These are phyloP conservation scores for Lepidium sativum DNA, from an alignment of 345 rosid genomes.

Conservation along the genomic window DNA sequence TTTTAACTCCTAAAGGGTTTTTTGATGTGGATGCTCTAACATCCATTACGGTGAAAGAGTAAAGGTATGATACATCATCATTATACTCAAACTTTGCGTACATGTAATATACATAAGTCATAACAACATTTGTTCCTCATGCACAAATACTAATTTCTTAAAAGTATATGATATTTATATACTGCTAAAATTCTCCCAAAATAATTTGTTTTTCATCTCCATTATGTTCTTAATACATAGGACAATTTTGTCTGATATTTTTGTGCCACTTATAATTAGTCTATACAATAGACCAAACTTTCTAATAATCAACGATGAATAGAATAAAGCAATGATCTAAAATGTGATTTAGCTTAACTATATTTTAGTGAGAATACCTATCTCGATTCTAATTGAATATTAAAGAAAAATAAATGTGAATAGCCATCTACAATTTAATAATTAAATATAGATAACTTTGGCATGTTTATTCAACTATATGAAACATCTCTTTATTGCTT, in stretches of 20 bases:
- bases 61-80: not conserved
- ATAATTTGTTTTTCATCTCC: no score
- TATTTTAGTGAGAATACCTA: not conserved
- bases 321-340: not conserved
- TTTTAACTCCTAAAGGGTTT: no score
- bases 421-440: not conserved
- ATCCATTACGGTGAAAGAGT: no score
- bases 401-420: not conserved
- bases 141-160: no score
- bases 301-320: not conserved
- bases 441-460: not conserved
- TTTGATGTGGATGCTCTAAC: no score
- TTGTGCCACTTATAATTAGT: not conserved
- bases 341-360: not conserved
- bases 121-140: no score
- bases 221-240: no score
- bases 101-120: no score
- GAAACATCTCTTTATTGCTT: not conserved
- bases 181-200: no score
- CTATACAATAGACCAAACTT: not conserved
- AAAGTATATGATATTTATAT: no score
- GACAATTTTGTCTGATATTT: not conserved
- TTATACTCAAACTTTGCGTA: not conserved
- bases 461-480: slow-evolving; percentile 10
- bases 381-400: not conserved